These are phyloP conservation scores for Ceratobasidium sp. DNA, from an alignment of 1,284 basidiomycete species.

Conservation along the genomic window DNA sequence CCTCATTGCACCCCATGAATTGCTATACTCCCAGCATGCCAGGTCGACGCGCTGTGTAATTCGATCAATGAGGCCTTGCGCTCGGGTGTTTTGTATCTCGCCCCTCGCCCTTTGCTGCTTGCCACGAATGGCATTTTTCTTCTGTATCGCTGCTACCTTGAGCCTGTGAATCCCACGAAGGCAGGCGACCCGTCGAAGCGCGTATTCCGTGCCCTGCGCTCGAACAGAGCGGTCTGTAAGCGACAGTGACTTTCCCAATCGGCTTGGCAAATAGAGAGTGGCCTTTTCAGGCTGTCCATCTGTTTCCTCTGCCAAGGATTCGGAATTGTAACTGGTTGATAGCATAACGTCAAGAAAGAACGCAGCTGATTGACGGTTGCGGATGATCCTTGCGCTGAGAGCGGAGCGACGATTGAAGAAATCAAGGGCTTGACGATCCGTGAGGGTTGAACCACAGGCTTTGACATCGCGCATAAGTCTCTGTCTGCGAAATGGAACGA, in stretches of 20 bases:
- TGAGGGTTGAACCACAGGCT: neutral
- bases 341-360: neutral
- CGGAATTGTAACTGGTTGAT: neutral
- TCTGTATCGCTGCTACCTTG: neutral
- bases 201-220: neutral
- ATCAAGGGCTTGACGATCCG: neutral
- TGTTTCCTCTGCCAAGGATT: neutral
- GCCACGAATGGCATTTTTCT: neutral
- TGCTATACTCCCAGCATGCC: neutral
- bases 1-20: neutral
- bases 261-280: neutral
- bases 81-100: neutral
- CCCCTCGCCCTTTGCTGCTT: neutral
- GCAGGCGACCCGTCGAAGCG: neutral
- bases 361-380: neutral
- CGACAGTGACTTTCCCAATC: neutral
- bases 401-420: neutral
- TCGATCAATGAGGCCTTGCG: neutral
- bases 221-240: neutral
- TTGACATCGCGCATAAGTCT: neutral
- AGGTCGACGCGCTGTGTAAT: neutral
- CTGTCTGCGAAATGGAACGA: neutral
- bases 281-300: slow-evolving; percentile 1
- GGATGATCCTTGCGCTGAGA: neutral
- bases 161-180: neutral